A percentile compares a stretch with the other conserved stretches of the same genome.
Evolutionary conservation across 495 filamentous ascomycete species (phyloP).

Genomic region (Penicillium simplicissimum): DNA sequence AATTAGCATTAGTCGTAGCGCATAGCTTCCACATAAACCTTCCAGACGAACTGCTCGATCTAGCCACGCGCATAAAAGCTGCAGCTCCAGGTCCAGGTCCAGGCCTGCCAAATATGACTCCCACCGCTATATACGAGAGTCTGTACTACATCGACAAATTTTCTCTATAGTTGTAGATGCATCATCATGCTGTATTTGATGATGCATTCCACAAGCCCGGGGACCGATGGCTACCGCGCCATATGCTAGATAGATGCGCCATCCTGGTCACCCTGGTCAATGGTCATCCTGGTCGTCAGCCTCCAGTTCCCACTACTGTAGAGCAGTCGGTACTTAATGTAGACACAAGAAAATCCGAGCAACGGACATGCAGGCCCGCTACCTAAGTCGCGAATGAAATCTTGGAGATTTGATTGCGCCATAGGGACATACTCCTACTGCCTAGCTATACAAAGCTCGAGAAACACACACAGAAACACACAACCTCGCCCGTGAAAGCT

Average conservation of each 20-base stretch:
- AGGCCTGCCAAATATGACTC: neutral
- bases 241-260: neutral
- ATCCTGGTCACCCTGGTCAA: neutral
- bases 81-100: conserved; percentile 2
- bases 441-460: neutral
- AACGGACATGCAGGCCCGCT: conserved; percentile 9
- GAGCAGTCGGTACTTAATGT: conserved; percentile 3
- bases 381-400: conserved; percentile 5
- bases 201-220: neutral
- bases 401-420: neutral
- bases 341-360: neutral
- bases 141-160: neutral
- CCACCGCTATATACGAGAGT: neutral
- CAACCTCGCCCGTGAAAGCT: neutral
- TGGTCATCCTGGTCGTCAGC: neutral
- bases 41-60: neutral
- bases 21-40: neutral
- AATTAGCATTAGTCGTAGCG: neutral
- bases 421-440: neutral
- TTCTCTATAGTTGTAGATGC: neutral
- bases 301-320: neutral
- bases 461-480: neutral
- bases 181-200: neutral
- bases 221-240: neutral
- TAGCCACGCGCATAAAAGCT: neutral